Evolutionary conservation across 2,329 filamentous ascomycete genomes (phyloP), one percentile per base, ranked within the genome.

Genomic region (Dactylellina sp.): DNA sequence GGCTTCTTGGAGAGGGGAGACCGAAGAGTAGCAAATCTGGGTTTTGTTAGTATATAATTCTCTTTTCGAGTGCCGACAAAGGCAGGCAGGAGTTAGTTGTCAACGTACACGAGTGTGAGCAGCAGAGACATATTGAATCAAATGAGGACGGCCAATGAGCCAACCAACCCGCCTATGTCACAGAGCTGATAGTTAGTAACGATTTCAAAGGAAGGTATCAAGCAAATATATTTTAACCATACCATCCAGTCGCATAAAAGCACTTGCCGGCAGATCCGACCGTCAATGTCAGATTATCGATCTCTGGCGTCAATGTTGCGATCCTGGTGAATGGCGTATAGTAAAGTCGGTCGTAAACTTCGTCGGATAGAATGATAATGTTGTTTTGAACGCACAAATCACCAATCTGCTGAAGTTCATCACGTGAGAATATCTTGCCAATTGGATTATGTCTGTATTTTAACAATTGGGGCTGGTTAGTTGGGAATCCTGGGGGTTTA

Each of bases 261-360:
- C 95, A 96, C 86, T 99, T 99, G 78, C 95, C 95, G 0, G 93
- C 95, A 0, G 93, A 97, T 18, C 95, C 95, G 28, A 99, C 95
- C 0, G 95, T 98, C 53, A 99, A 83, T 2, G 95, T 98, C 77
- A 96, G 86, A 70, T 88, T 88, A 78, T 93, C 93, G 57, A 98
- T 88, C 81, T 97, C 93, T 0, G 93, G 93, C 0, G 92, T 96
- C 16, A 99, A 84, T 0, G 93, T 97, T 22, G 92, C 92, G 63
- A 98, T 90, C 78, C 95, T 88, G 0, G 93, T 98, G 80, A 98
- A 99, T 0, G 94, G 94, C 0, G 93, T 91, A 80, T 98, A 99
- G 85, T 90, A 97, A 0, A 99, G 87, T 24, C 93, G 89, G 81
- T 99, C 95, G 81, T 99, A 99, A 76, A 99, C 91, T 82, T 95